phyloP scores from a whole-genome alignment of 2,329 filamentous ascomycete species.

The Sclerotinia spermophila region DNA sequence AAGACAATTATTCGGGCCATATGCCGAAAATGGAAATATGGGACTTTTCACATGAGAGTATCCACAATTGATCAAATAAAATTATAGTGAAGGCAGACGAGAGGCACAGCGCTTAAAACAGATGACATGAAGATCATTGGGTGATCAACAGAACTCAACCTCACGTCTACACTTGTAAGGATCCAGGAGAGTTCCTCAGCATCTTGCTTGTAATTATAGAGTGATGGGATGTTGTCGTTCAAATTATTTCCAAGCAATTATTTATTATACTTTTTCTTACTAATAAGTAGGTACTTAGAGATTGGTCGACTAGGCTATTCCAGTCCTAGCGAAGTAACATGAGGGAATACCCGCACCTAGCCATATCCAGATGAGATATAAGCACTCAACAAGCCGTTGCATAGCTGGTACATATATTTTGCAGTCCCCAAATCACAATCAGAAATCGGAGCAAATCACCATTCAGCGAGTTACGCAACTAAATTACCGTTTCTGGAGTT shows the following conservation, averaged over 20 bases:
- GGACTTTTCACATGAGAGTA: not conserved
- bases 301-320: not conserved
- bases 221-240: not conserved
- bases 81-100: not conserved
- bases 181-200: not conserved
- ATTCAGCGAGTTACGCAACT: not conserved
- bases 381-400: not conserved
- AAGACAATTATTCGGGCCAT: not conserved
- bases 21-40: not conserved
- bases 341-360: not conserved
- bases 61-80: constrained; percentile 1
- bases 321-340: not conserved
- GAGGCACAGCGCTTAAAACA: constrained; percentile 2
- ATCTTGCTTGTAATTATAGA: not conserved
- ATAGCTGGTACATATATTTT: not conserved
- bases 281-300: not conserved
- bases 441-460: not conserved
- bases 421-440: not conserved
- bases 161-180: not conserved
- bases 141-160: not conserved
- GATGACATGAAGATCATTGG: not conserved
- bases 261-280: not conserved
- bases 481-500: not conserved
- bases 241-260: not conserved
- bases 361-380: not conserved